Base-by-base conservation (phyloP, 2,329 filamentous ascomycete species). In the Phaeosphaeriaceae sp. region DNA sequence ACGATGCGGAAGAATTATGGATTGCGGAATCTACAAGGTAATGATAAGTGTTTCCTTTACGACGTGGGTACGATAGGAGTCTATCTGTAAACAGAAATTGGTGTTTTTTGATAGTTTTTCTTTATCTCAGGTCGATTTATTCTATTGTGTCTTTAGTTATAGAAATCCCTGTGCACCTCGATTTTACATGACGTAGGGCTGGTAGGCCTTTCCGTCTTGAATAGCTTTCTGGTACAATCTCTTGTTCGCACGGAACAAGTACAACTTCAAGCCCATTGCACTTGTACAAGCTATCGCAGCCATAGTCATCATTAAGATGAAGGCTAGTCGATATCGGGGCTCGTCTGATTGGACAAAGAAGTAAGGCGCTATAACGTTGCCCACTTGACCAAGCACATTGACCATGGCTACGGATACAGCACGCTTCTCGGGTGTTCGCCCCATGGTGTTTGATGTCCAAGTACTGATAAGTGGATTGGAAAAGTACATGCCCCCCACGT, bases 331-430 rank as follows among this genome's bases (percentile, higher is more conserved):
- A 33, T 44, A 50, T 12, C 23, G 15, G 11, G 46, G 46, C 9
- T 17, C 40, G 28, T 50, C 21, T 1, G 20, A 35, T 1, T 39
- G 23, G 6, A 41, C 40, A n/a, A 74, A 74, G 45, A 75, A 76
- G 42, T 74, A 76, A 3, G 74, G 74, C 1, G 64, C 68, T 38
- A 66, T 71, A 16, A 76, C 64, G 6, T 71, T 75, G 1, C 72
- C 73, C 1, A 76, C 39, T 35, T 75, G 70, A 0, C 61, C 64
- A 11, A 74, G 46, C 4, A 75, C 54, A 29, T 74, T 75, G 16
- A 74, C 63, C 0, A 76, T 64, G 2, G 72, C 65, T 6, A 59
- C 63, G 4, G 68, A 70, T 11, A 46, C 46, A 0, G 74, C 72
- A 6, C 67, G 63, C 61, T 76, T 74, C 54, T 76, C 71, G 0